Evolutionary conservation across 2,329 filamentous ascomycete species (phyloP), one percentile per base, ranked within the genome.

Genomic region (Fusarium mangiferae): DNA sequence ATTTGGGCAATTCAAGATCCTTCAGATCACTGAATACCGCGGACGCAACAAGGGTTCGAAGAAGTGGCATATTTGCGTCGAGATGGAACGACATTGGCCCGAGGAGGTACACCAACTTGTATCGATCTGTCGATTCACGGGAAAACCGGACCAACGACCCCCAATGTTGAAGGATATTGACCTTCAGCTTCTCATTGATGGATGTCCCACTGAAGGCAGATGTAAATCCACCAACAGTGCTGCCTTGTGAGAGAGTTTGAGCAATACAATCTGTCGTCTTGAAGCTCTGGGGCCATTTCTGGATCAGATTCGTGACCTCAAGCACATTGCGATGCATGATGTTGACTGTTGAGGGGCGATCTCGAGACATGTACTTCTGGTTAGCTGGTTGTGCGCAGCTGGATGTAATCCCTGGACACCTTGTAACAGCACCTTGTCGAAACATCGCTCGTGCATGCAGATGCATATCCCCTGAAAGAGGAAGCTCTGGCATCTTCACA

Each of bases 241-340:
- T 57, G 2, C 70, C 58, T 5, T 68, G 56, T 8, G 72, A 64
- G 14, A 78, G 67, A 7, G 56, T 26, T 26, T 73, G 73, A 13
- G 75, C 66, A n/a, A 78, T 62, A 5, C 26, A 65, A 15, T 73
- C 41, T 5, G 72, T 69, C 9, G 76, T 77, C 11, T 69, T 68
- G 33, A 78, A 57, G 12, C 14, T 75, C 38, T 72, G 57, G 7
- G 76, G 64, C 73, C 75, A 75, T 42, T 66, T 45, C 0, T 39
- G 48, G 10, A 78, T 67, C n/a, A 72, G 22, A 3, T 75, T 55
- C 30, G 57, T 63, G 12, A 74, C 55, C 35, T 78, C 76, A 13
- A 78, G 65, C 28, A 78, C 76, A n/a, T 77, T 78, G 11, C 73
- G 67, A 52, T 75, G 67, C 46, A 66, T 62, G 20, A 72, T 71